Conservation (phyloP, 2,329 filamentous ascomycete species). For the Capronia americana region DNA sequence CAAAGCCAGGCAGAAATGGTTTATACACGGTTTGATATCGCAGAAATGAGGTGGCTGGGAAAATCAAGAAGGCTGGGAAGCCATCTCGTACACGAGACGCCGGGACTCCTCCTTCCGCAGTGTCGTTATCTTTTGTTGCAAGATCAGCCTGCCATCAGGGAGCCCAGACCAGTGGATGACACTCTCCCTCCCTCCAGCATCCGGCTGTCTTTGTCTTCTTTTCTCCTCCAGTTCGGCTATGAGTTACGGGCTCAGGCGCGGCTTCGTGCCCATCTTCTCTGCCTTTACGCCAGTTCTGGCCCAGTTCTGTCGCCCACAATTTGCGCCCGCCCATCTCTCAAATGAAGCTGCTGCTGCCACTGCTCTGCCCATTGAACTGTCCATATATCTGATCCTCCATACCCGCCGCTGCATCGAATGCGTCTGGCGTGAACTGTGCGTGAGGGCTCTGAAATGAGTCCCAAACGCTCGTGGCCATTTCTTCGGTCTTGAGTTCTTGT, state of each 20-base stretch:
- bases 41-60: neutral
- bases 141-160: neutral
- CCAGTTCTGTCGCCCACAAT: neutral
- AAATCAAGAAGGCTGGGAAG: conserved; percentile 31
- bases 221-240: neutral
- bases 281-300: neutral
- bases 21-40: conserved; percentile 27
- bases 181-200: neutral
- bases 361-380: conserved; percentile 17
- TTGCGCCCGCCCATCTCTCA: conserved; percentile 2
- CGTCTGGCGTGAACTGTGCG: conserved; percentile 11
- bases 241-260: neutral
- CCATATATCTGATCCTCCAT: conserved; percentile 18
- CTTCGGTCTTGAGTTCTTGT: conserved; percentile 21
- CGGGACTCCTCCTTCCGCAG: neutral
- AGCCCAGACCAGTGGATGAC: neutral
- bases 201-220: neutral
- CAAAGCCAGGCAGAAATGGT: conserved; percentile 20
- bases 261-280: neutral
- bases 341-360: conserved; percentile 19
- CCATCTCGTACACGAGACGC: neutral
- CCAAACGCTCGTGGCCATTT: conserved; percentile 12
- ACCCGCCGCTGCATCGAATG: conserved; percentile 22
- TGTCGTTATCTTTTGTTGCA: neutral
- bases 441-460: conserved; percentile 19